Evolutionary conservation across 1,284 basidiomycete species (phyloP).

Genomic region (Marasmius fiardii): DNA sequence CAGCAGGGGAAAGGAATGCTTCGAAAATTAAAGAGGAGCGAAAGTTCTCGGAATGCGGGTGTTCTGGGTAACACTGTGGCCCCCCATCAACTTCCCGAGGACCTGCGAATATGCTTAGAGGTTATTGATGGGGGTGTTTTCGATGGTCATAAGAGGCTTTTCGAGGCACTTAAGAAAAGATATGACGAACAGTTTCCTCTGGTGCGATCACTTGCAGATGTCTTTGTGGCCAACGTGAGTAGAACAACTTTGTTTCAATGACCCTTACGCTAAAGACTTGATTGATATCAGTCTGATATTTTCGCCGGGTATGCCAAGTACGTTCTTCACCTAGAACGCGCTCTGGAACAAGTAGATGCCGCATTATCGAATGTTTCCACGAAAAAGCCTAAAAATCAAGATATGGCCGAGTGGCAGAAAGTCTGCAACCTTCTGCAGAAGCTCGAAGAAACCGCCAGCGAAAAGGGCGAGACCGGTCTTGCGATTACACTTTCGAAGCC

Average conservation of each 20-base stretch:
- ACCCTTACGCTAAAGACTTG: conserved; percentile 9
- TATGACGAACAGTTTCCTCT: conserved; percentile 94
- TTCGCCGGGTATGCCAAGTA: conserved; percentile 90
- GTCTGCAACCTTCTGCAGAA: conserved; percentile 68
- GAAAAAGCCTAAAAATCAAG: conserved; percentile 78
- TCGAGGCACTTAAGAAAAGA: conserved; percentile 77
- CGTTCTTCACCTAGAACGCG: conserved; percentile 87
- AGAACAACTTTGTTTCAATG: neutral
- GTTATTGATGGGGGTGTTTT: conserved; percentile 83
- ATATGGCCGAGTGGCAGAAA: conserved; percentile 72
- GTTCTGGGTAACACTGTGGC: conserved; percentile 55
- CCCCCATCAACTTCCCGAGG: conserved; percentile 79
- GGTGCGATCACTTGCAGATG: conserved; percentile 87
- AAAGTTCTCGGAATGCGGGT: conserved; percentile 40
- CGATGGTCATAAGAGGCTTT: conserved; percentile 82
- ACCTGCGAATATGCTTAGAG: conserved; percentile 80
- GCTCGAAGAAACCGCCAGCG: conserved; percentile 77
- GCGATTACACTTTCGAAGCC: conserved; percentile 95
- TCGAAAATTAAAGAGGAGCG: conserved; percentile 66
- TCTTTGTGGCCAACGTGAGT: conserved; percentile 89
- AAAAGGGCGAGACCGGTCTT: conserved; percentile 89
- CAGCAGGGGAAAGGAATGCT: conserved; percentile 48
- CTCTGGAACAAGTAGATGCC: conserved; percentile 83
- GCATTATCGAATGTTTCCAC: conserved; percentile 64
- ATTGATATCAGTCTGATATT: conserved; percentile 91